These are phyloP conservation scores for Globisporangium ultimum DNA, from an alignment of 352 stramenopile genomes.

Conservation along the genomic window DNA sequence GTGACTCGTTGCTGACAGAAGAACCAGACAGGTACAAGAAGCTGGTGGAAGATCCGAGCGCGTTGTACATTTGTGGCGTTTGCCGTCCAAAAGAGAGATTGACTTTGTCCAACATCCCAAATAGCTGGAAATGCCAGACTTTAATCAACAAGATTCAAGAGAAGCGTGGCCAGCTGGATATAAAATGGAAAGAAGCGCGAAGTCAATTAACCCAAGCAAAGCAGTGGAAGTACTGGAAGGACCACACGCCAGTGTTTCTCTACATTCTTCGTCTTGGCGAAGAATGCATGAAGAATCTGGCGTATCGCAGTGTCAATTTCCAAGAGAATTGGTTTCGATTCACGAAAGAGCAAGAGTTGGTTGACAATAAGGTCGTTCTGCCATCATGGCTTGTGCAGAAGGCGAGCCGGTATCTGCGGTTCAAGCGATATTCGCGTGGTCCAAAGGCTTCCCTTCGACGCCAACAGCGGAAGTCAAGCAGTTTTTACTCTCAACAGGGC, in stretches of 20 bases:
- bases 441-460: slow-evolving; percentile 56
- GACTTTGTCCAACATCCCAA: slow-evolving; percentile 33
- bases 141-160: slow-evolving; percentile 71
- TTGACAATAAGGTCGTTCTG: slow-evolving; percentile 23
- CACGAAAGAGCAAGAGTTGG: slow-evolving; percentile 48
- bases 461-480: slow-evolving; percentile 57
- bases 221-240: slow-evolving; percentile 71
- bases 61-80: slow-evolving; percentile 66
- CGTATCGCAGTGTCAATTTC: slow-evolving; percentile 80
- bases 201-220: slow-evolving; percentile 46
- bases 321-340: slow-evolving; percentile 60
- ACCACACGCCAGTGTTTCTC: slow-evolving; percentile 76
- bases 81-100: slow-evolving; percentile 62
- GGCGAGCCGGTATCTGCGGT: slow-evolving; percentile 77
- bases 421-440: slow-evolving; percentile 79
- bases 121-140: slow-evolving; percentile 64
- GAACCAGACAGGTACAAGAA: slow-evolving; percentile 61
- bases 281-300: slow-evolving; percentile 77
- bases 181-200: slow-evolving; percentile 67
- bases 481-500: slow-evolving; percentile 77
- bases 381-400: slow-evolving; percentile 73
- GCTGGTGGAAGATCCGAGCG: slow-evolving; percentile 61
- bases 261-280: slow-evolving; percentile 80
- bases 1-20: slow-evolving; percentile 54
- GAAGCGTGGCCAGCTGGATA: slow-evolving; percentile 53